Conservation (phyloP, 768 basidiomycete genomes). For the Kwoniella dendrophila region DNA sequence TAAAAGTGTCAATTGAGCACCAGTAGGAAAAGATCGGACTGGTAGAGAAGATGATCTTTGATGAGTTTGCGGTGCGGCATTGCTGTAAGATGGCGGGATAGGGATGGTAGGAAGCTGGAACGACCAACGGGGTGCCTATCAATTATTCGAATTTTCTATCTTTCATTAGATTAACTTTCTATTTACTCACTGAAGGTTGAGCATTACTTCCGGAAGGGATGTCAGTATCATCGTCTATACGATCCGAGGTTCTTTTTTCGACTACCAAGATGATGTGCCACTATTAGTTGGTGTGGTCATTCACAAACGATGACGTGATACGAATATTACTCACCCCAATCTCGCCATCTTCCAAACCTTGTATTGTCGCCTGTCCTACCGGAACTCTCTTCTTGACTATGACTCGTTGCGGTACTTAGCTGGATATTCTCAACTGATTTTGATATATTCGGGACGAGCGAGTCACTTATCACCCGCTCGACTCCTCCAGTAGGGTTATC, state of each 20-base stretch:
- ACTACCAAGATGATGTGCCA: background rate
- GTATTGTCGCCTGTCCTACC: background rate
- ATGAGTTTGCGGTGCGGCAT: background rate
- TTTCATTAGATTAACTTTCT: too few relatives aligned
- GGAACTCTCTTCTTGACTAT: background rate
- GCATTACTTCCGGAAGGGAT: background rate
- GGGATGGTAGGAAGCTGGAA: background rate
- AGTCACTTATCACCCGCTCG: background rate
- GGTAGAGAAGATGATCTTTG: background rate
- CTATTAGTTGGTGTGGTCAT: background rate
- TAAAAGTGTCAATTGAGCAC: conserved; percentile 1
- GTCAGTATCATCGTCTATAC: background rate
- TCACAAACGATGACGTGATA: background rate
- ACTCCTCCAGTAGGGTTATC: background rate
- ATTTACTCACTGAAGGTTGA: background rate
- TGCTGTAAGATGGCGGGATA: conserved; percentile 15
- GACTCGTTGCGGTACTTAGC: background rate
- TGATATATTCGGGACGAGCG: background rate
- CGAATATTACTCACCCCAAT: conserved; percentile 14
- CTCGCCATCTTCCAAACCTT: conserved; percentile 16
- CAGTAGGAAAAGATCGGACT: background rate
- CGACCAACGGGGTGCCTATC: too few relatives aligned
- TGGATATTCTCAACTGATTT: background rate
- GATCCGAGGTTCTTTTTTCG: conserved; percentile 11
- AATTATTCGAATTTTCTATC: too few relatives aligned